phyloP scores from a whole-genome alignment of 306 rosid species.

The Heteromeles arbutifolia region DNA sequence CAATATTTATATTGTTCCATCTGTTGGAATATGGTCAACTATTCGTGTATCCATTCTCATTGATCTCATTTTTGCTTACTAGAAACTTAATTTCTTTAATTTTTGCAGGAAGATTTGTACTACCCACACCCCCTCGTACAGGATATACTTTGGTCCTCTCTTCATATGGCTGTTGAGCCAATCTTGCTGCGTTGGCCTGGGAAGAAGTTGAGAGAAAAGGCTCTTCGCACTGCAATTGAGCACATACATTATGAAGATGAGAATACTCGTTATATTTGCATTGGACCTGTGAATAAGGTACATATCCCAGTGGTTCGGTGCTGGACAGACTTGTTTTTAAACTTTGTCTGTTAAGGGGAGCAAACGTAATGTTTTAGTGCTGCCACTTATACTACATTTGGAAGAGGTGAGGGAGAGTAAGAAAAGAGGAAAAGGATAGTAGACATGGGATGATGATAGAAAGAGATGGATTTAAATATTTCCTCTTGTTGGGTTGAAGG shows the following conservation, averaged over 20 bases:
- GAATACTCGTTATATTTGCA: constrained; percentile 91
- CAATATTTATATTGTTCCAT: neutral
- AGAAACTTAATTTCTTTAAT: constrained; percentile 16
- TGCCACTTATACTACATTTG: constrained; percentile 1
- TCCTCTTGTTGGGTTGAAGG: neutral
- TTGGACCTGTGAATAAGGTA: constrained; percentile 95
- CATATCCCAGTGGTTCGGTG: constrained; percentile 6
- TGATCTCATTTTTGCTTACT: constrained; percentile 5
- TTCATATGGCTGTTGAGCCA: constrained; percentile 67
- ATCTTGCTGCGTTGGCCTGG: constrained; percentile 79
- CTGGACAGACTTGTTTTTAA: neutral
- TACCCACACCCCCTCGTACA: constrained; percentile 85
- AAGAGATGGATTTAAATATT: neutral
- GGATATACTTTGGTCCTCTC: constrained; percentile 80
- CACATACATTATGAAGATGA: constrained; percentile 93
- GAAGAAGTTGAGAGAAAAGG: constrained; percentile 75
- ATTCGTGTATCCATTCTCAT: constrained; percentile 5
- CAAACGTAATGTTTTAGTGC: neutral
- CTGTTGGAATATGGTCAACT: no score
- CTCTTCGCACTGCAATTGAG: constrained; percentile 49
- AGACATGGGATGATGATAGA: neutral
- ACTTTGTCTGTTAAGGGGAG: constrained; percentile 7
- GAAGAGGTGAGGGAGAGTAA: neutral
- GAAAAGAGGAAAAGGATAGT: neutral
- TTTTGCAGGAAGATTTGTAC: constrained; percentile 78